A percentile compares a stretch with the other conserved stretches of the same genome.
phyloP scores from a whole-genome alignment of 2,329 filamentous ascomycete genomes.

The Bertia moriformis region DNA sequence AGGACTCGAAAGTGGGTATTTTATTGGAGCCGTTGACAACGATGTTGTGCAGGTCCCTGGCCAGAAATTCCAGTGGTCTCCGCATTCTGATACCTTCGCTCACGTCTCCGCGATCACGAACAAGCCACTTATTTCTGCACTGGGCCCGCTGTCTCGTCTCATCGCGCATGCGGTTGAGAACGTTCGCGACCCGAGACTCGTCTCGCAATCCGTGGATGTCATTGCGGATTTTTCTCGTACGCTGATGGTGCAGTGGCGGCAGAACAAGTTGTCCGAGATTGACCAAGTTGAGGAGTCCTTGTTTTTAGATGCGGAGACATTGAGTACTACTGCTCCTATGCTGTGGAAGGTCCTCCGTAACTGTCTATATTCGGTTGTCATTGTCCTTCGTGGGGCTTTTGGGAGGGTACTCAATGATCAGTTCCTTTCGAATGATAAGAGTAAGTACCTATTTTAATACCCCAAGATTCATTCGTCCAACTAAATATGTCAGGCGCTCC shows the following conservation, averaged over 20 bases:
- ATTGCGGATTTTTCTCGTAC: constrained; percentile 43
- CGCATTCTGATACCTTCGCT: constrained; percentile 37
- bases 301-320: constrained; percentile 40
- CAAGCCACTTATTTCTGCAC: constrained; percentile 40
- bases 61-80: constrained; percentile 43
- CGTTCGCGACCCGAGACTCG: constrained; percentile 24
- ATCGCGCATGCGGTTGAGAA: constrained; percentile 48
- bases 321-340: constrained; percentile 40
- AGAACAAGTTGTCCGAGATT: constrained; percentile 53
- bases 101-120: constrained; percentile 38
- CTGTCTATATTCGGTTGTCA: constrained; percentile 48
- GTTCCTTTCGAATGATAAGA: constrained; percentile 29
- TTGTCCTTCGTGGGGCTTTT: constrained; percentile 42
- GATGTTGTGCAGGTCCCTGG: constrained; percentile 35
- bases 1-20: constrained; percentile 50
- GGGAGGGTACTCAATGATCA: constrained; percentile 41
- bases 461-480: neutral
- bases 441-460: neutral
- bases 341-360: constrained; percentile 53
- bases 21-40: constrained; percentile 44
- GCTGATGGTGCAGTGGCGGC: constrained; percentile 49
- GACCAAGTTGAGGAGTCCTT: constrained; percentile 43
- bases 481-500: constrained; percentile 24
- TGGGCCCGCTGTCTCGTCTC: constrained; percentile 48
- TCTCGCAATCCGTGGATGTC: constrained; percentile 31